Percentiles rank a stretch among this genome's conserved stretches.
phyloP scores from a whole-genome alignment of 805 yeast genomes.

The Saccharomyces eubayanus region DNA sequence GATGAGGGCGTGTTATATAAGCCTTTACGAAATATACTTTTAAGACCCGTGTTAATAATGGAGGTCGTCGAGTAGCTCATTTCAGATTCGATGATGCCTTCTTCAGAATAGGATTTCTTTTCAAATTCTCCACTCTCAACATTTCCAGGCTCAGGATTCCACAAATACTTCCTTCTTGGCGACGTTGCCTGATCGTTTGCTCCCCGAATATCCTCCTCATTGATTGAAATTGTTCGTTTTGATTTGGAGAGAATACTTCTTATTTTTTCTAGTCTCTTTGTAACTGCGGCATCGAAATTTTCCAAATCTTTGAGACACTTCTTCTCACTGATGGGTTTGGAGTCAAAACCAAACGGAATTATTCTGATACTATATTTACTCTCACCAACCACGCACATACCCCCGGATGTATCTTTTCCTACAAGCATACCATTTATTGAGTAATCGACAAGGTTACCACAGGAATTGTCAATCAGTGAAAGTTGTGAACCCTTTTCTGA shows the following conservation, averaged over 20 bases:
- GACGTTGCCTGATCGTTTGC: neutral
- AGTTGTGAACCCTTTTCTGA: constrained; percentile 42
- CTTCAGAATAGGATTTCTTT: neutral
- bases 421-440: constrained; percentile 43
- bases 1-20: neutral
- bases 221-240: neutral
- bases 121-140: neutral
- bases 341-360: constrained; percentile 17
- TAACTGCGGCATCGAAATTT: neutral
- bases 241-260: constrained; percentile 1
- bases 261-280: constrained; percentile 1
- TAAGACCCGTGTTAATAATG: neutral
- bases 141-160: neutral
- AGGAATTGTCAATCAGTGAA: constrained; percentile 37
- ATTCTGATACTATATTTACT: constrained; percentile 11
- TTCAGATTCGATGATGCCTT: constrained; percentile 1
- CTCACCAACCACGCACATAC: constrained; percentile 7
- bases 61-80: neutral
- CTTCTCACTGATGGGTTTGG: neutral
- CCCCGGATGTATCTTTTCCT: constrained; percentile 29
- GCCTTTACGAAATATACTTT: neutral
- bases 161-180: neutral
- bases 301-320: neutral
- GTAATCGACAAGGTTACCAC: constrained; percentile 35
- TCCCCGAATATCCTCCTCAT: neutral